Evolutionary conservation across 2,329 filamentous ascomycete species (phyloP), one percentile per base, ranked within the genome.

Genomic region (Fusarium caatingaense): DNA sequence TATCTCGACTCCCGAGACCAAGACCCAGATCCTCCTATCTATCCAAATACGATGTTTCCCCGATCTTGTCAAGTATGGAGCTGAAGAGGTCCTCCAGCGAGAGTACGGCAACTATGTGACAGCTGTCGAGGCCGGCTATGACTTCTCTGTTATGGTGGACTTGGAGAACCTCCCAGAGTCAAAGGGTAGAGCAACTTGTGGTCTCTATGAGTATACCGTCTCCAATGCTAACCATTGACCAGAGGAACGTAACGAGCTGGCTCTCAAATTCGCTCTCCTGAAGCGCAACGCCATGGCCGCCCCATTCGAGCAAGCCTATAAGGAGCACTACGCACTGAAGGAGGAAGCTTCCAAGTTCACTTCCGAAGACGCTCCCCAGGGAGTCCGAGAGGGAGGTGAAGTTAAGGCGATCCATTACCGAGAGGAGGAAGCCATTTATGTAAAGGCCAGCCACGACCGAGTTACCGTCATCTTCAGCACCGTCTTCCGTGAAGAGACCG

Each of bases 381-480:
- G 94, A 68, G 86, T 98, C 30, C 85, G 86, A 72, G 96, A 98
- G 82, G 95, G 96, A 53, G 94, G 95, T 60, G 90, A 96, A 74
- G 91, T 98, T 64, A 97, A 97, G 88, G 91, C 95, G 5, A 97
- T 99, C 75, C 95, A 98, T 81, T 99, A 99, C 84, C 92, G 96
- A 60, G 97, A 99, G 77, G 94, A 98, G 84, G 96, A 99, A 81
- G 94, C 96, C 55, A 98, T 99, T 78, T 99, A 97, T 81, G 92
- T 99, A 84, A 98, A 99, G 84, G 95, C 96, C 67, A 97, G 93
- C 80, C 92, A 97, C 83, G 96, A 99, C 80, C 91, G 96, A 76
- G 96, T 99, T 55, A 99, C 97, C 1, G 94, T 99, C 76, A 99
- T 99, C 78, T 99, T 99, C 87, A 97, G 94, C 83, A 99, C 96